Base-by-base conservation (phyloP, 164 flowering plant genomes). In the Kalanchoe fedtschenkoi region DNA sequence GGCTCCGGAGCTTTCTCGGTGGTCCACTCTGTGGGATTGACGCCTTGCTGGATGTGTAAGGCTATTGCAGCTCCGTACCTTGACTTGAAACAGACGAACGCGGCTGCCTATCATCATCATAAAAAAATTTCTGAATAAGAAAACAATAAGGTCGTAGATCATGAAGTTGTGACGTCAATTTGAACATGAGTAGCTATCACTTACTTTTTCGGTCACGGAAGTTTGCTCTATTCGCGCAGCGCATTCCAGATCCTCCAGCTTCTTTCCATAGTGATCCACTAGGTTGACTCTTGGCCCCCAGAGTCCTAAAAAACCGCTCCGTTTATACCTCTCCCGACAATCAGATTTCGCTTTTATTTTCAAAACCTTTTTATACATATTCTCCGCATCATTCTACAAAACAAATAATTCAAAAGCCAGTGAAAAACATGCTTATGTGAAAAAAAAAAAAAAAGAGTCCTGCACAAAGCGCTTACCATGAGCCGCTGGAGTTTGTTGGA, bases 1-100 rank as follows among this genome's bases (percentile, higher is more conserved):
- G 84, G 87, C 38, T 75, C 85, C 34, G 87, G 87, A 62, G 87
- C 83, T 68, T 32, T 68, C 66, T 83, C 85, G 29, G 84, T 78
- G 21, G 77, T 69, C 87, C 87, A 83, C 38, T 70, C 44, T 19
- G 77, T 80, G 30, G 87, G 87, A 63, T 83, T 72, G 34, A 66
- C 37, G 1, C 81, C 75, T 64, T 83, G 84, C 62, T 65, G 80
- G 38, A 78, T 65, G 66, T 68, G 72, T 28, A 70, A 59, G 64
- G 85, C 83, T 62, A 65, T 35, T 29, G 80, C 76, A 66, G 87
- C 83, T 62, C 72, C 76, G 66, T 68, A 72, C 13, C 83, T 76
- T 47, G 87, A 65, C 66, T 74, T 80, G 66, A 83, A 83, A 51
- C 71, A 83, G 10, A 83, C 87, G 69, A 83, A 83, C 17, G 87